Evolutionary conservation across 306 rosid genomes (phyloP), one percentile per base, ranked within the genome.

Genomic region (Castanea sativa): DNA sequence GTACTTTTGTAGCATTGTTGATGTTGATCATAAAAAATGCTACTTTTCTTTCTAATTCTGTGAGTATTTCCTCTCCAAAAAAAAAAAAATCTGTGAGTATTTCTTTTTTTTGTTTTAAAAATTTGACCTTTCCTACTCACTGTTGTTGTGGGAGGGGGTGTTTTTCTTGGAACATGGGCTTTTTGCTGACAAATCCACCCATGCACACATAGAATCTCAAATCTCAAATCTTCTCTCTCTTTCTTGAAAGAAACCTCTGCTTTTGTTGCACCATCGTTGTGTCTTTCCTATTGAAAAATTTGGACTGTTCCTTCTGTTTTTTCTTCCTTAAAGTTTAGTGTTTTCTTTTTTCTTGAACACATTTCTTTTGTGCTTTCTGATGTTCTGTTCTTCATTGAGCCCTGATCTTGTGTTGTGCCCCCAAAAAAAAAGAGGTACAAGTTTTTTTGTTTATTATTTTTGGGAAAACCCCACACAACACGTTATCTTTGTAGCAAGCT

Each of bases 161-260:
- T 41, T 41, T 85, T 84, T 73, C 86, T 89, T 87, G 91, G 88
- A 71, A 91, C 23, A 75, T 59, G 91, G 89, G 90, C 61, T 79
- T 87, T 63, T 55, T 75, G 61, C 52, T 43, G 70, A 55, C 78
- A 74, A 80, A 87, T 80, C 84, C 85, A 86, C 65, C 49, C 90
- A 86, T 92, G 96, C 90, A 87, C 91, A 77, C 89, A 61, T 76
- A 68, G 87, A 89, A 85, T 90, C 85, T 79, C 59, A 56, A 41
- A 41, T 41, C 45, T 41, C 2, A 41, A 41, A 76, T 79, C 59
- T 78, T 75, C 83, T 60, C 84, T 73, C 69, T 81, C 85, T 49
- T 76, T 77, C 83, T 76, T 78, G 71, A 6, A 69, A 81, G 73
- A 64, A 74, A 76, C 76, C 81, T 57, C 70, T 3, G 71, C 73